A percentile compares a stretch with the other conserved stretches of the same genome.
phyloP scores from a whole-genome alignment of 2,329 filamentous ascomycete genomes.

The Seiridium unicorne region DNA sequence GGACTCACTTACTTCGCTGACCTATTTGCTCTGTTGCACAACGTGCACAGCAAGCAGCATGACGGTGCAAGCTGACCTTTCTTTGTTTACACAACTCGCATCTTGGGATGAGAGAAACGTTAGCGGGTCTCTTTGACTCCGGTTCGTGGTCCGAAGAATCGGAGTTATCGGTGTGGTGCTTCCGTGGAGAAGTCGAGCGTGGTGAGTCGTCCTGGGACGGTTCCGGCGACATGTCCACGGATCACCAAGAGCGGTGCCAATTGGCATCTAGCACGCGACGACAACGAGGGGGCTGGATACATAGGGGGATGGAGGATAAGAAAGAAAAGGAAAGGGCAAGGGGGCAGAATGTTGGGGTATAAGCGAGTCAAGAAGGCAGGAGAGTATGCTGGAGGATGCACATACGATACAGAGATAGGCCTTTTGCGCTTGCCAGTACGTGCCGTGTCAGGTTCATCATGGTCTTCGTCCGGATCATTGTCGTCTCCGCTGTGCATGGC shows the following conservation, averaged over 20 bases:
- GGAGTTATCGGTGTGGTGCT: constrained; percentile 22
- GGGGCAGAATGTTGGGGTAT: constrained; percentile 15
- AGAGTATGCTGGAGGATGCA: constrained; percentile 15
- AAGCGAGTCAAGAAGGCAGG: constrained; percentile 1
- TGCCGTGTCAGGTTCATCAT: constrained; percentile 27
- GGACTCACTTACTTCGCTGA: background rate
- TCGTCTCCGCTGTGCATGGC: constrained; percentile 41
- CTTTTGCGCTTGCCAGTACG: constrained; percentile 57
- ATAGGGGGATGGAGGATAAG: background rate
- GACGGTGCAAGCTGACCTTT: constrained; percentile 47
- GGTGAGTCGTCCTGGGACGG: background rate
- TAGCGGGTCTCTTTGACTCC: constrained; percentile 30
- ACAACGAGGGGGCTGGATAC: background rate
- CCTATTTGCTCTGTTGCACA: background rate
- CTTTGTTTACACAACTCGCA: constrained; percentile 79
- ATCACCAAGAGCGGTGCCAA: background rate
- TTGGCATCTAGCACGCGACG: background rate
- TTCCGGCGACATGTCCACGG: constrained; percentile 6
- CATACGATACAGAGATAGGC: constrained; percentile 60
- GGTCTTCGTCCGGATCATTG: constrained; percentile 40
- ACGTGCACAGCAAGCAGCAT: background rate
- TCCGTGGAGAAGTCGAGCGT: background rate
- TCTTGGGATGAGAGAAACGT: constrained; percentile 39
- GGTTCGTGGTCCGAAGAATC: constrained; percentile 6
- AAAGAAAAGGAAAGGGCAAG: background rate